Evolutionary conservation across 1,284 basidiomycete species (phyloP).

Genomic region (Pseudozyma tsukubaensis): DNA sequence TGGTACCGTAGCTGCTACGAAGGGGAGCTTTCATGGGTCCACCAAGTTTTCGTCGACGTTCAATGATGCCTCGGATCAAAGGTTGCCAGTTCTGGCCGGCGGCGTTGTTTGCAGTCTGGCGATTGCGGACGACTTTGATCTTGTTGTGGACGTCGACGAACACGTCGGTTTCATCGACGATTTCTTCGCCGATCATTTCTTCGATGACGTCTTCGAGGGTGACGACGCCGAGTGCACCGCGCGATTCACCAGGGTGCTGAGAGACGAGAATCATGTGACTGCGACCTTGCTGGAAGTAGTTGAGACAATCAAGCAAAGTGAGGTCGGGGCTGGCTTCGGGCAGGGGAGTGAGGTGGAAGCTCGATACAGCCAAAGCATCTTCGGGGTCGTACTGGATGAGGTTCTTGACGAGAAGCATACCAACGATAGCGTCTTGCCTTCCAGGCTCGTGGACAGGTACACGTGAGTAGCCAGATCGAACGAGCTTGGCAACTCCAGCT

Average conservation of each 20-base stretch:
- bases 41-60: slow-evolving; percentile 61
- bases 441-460: slow-evolving; percentile 88
- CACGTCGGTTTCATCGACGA: slow-evolving; percentile 67
- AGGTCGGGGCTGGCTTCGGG: slow-evolving; percentile 89
- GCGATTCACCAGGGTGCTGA: slow-evolving; percentile 80
- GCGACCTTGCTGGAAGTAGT: slow-evolving; percentile 84
- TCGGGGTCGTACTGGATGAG: slow-evolving; percentile 90
- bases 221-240: slow-evolving; percentile 75
- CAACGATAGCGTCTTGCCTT: slow-evolving; percentile 81
- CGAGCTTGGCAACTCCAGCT: slow-evolving; percentile 76
- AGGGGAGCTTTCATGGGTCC: slow-evolving; percentile 58
- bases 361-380: slow-evolving; percentile 79
- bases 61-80: slow-evolving; percentile 67
- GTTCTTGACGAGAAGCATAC: slow-evolving; percentile 80
- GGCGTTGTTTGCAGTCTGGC: slow-evolving; percentile 18
- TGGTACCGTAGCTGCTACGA: slow-evolving; percentile 58
- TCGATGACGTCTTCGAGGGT: slow-evolving; percentile 72
- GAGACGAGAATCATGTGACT: slow-evolving; percentile 91
- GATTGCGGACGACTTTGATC: slow-evolving; percentile 58
- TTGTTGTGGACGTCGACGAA: slow-evolving; percentile 66
- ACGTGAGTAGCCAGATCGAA: slow-evolving; percentile 82
- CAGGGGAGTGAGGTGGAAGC: slow-evolving; percentile 74
- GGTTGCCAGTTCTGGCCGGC: slow-evolving; percentile 61
- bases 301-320: slow-evolving; percentile 72
- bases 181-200: slow-evolving; percentile 73